Evolutionary conservation across 2,329 filamentous ascomycete genomes (phyloP), one percentile per base, ranked within the genome.

Genomic region (Colletotrichum godetiae): DNA sequence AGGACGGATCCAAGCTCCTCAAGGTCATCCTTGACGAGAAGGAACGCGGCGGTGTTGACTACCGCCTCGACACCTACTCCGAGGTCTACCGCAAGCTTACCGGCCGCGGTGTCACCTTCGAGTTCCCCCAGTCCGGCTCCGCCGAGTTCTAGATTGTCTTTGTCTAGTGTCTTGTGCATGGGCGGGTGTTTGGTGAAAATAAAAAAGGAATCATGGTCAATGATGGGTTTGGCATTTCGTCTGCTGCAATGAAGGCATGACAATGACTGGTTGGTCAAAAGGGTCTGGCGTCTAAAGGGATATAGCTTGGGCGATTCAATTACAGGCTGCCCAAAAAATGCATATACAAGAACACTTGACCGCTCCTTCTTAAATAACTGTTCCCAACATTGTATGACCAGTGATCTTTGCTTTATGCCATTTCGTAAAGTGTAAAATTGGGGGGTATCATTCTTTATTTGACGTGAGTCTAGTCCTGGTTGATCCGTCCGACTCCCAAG

Each of bases 21-120:
- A 99, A 99, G 94, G 95, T 99, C 86, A 91, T 99, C 84, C 92
- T 99, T 75, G 97, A 99, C 88, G 97, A 98, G 94, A 99, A 99
- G 95, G 97, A 99, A 94, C 94, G 95, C 82, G 96, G 95, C 84
- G 95, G 95, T 86, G 96, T 99, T 81, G 97, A 99, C 92, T 98
- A 98, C 94, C 92, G 97, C 86, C 94, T 99, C 81, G 97, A 99
- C 89, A 98, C 96, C 86, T 99, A 99, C 92, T 94, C 95, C 78
- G 97, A 99, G 92, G 97, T 99, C 85, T 99, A 99, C 94, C 95
- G 95, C 88, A 93, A 95, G 83, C 90, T 99, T 84, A 99, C 97
- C 77, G 97, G 97, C 88, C 97, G 97, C 88, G 92, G 92, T 85
- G 97, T 98, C 85, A 92, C 92, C 88, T 99, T 99, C 85, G 97